These are phyloP conservation scores for Ophiostoma novo-ulmi DNA, from an alignment of 2,329 filamentous ascomycete genomes.

Conservation along the genomic window DNA sequence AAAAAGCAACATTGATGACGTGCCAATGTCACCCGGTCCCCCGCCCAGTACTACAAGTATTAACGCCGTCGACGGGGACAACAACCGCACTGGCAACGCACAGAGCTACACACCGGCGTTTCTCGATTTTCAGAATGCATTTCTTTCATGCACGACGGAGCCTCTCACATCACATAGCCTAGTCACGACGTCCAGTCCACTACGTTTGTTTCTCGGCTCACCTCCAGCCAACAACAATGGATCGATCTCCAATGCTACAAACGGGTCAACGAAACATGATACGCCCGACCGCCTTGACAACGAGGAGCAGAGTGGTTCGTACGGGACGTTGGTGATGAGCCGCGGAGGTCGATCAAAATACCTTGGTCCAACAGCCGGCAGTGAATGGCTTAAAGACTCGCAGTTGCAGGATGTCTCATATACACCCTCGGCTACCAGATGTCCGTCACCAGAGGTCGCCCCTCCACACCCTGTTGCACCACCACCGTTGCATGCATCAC, in stretches of 20 bases:
- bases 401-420: slow-evolving; percentile 15
- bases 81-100: neutral
- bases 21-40: neutral
- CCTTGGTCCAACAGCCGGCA: slow-evolving; percentile 20
- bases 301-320: slow-evolving; percentile 15
- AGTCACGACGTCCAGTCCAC: neutral
- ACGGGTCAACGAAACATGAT: neutral
- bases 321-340: slow-evolving; percentile 21
- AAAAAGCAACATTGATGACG: neutral
- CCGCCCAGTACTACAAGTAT: neutral
- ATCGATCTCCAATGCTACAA: neutral
- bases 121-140: neutral
- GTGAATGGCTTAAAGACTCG: slow-evolving; percentile 22
- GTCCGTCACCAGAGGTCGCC: neutral
- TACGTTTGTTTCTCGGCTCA: neutral
- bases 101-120: neutral
- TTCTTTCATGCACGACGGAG: neutral
- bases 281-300: slow-evolving; percentile 4
- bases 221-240: neutral
- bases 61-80: neutral
- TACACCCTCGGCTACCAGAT: neutral
- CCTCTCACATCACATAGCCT: neutral
- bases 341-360: slow-evolving; percentile 19
- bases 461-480: neutral
- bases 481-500: neutral